Base-by-base conservation (phyloP, 257 asterid genomes). In the Nicotiana tomentosiformis region DNA sequence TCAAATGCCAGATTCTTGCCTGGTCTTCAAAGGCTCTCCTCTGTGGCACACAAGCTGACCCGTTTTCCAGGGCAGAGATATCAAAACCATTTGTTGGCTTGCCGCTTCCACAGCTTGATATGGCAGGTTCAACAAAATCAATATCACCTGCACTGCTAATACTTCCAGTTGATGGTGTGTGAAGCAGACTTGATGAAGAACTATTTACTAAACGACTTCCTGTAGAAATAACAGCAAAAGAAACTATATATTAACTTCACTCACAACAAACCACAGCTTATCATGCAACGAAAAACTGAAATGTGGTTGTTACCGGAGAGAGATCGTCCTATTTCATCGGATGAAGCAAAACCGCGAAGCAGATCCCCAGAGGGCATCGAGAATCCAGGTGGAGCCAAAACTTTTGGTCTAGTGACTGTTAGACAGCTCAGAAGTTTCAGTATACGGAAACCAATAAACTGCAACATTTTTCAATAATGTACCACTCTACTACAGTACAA, bases 311-410 rank as follows among this genome's bases (percentile, higher is more conserved):
- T 89, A 85, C 98, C 97, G 82, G 97, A 91, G 26, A 95, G 82
- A 77, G 89, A 78, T 53, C 86, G 56, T 64, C 89, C 88, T 6
- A 86, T 82, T 82, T 91, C 90, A 79, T 92, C 95, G 39, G 87
- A 67, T 79, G 92, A 37, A 16, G 94, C 87, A 87, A 94, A 95
- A 55, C 99, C 95, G 8, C 94, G 97, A 77, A 95, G 97, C 72
- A 92, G 92, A 83, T 93, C 97, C 85, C 97, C 90, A 32, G 91
- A 80, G 84, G 94, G 90, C 84, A 86, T 84, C 5, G 94, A 84
- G 89, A 95, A 92, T 37, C 99, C 98, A 53, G 99, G 97, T 1
- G 99, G 99, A 84, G 91, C 93, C 86, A 88, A 85, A 85, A 88
- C 85, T 87, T 92, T 98, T 84, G 92, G 51, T 86, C 93, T 93